phyloP scores from a whole-genome alignment of 805 yeast species.

The Pichia cabralensis region DNA sequence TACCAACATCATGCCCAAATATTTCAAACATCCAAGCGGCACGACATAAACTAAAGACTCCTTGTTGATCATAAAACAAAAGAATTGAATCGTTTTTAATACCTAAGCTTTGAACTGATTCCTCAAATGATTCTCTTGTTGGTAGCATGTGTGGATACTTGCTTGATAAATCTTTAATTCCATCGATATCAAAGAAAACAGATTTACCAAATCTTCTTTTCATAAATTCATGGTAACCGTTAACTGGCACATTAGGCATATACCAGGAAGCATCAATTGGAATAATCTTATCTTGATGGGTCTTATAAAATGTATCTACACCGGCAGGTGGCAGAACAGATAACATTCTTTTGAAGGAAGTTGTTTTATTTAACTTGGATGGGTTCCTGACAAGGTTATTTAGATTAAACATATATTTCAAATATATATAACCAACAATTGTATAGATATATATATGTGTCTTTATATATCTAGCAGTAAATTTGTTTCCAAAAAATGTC shows the following conservation, averaged over 20 bases:
- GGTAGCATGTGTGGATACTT: conserved; percentile 92
- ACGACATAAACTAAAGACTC: conserved; percentile 82
- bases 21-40: conserved; percentile 84
- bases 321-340: conserved; percentile 19
- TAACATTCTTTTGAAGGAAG: conserved; percentile 5
- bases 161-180: conserved; percentile 45
- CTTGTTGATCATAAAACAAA: conserved; percentile 77
- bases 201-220: conserved; percentile 51
- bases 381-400: too few relatives aligned
- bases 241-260: conserved; percentile 63
- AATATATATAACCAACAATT: too few relatives aligned
- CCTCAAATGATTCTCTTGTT: conserved; percentile 40
- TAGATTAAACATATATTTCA: too few relatives aligned
- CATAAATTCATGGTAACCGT: conserved; percentile 49
- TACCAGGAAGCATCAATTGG: conserved; percentile 91
- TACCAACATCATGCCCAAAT: conserved; percentile 56
- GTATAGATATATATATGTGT: too few relatives aligned
- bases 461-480: too few relatives aligned
- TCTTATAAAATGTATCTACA: conserved; percentile 10
- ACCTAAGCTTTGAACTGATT: conserved; percentile 46
- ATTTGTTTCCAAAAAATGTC: too few relatives aligned
- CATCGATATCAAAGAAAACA: conserved; percentile 71
- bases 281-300: conserved; percentile 17
- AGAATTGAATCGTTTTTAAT: conserved; percentile 45
- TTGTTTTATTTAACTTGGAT: too few relatives aligned